Percentiles rank a stretch among this genome's conserved stretches.
phyloP scores from a whole-genome alignment of 2,329 filamentous ascomycete species.

The Venturia pyrina region DNA sequence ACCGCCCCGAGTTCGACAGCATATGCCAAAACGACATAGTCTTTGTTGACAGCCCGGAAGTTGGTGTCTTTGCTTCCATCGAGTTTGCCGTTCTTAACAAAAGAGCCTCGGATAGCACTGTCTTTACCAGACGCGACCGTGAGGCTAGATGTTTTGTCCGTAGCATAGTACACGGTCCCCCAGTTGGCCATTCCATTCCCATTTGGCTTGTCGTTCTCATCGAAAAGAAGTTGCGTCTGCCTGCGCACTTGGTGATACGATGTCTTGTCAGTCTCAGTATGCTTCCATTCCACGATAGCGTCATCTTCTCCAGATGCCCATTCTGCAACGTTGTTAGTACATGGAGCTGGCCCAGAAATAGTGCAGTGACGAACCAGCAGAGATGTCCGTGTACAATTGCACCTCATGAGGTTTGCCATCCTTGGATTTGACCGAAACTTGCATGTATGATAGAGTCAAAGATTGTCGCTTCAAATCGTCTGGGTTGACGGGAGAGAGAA shows the following conservation, averaged over 20 bases:
- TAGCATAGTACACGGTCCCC: constrained; percentile 46
- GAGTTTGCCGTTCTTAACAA: constrained; percentile 34
- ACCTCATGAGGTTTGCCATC: constrained; percentile 56
- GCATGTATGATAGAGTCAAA: constrained; percentile 59
- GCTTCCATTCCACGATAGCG: constrained; percentile 53
- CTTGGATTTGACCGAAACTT: constrained; percentile 50
- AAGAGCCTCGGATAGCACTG: constrained; percentile 35
- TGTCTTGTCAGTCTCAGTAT: constrained; percentile 32
- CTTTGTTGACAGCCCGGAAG: constrained; percentile 38
- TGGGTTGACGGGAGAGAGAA: constrained; percentile 60
- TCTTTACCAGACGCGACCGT: constrained; percentile 40
- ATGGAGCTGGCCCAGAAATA: not conserved
- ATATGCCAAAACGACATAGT: constrained; percentile 46
- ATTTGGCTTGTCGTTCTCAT: constrained; percentile 32
- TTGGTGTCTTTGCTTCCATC: constrained; percentile 36
- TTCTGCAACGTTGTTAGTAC: constrained; percentile 38
- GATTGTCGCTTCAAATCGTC: constrained; percentile 58
- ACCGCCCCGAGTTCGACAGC: constrained; percentile 40
- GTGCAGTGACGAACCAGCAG: constrained; percentile 43
- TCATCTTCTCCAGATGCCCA: constrained; percentile 56
- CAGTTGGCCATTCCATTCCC: constrained; percentile 31
- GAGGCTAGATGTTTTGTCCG: constrained; percentile 29
- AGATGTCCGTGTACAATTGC: constrained; percentile 63
- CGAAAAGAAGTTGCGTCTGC: constrained; percentile 37
- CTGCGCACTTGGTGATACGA: constrained; percentile 51